phyloP scores from a whole-genome alignment of 768 basidiomycete genomes.

The Gloeopeniophorella convolvens region DNA sequence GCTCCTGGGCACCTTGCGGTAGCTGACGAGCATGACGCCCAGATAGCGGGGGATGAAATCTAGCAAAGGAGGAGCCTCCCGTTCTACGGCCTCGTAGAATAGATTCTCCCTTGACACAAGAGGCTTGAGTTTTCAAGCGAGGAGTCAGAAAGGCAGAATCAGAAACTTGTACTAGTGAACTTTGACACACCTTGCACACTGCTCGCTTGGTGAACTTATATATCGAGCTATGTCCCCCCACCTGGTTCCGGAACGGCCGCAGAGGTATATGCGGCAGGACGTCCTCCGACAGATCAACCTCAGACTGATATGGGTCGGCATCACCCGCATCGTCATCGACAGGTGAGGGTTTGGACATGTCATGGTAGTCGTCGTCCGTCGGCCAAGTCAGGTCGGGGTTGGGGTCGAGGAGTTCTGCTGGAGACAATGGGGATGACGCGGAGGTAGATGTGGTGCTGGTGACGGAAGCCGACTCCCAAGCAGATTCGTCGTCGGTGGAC shows the following conservation, averaged over 20 bases:
- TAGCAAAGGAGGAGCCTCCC: constrained; percentile 85
- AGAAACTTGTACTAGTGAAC: constrained; percentile 24
- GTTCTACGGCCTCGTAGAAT: constrained; percentile 96
- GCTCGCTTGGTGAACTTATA: constrained; percentile 97
- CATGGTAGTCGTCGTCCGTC: constrained; percentile 31
- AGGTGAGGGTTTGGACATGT: constrained; percentile 3
- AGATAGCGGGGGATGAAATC: constrained; percentile 97
- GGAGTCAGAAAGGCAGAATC: constrained; percentile 1
- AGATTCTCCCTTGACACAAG: constrained; percentile 95
- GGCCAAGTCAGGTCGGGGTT: constrained; percentile 26
- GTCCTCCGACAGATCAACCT: constrained; percentile 43
- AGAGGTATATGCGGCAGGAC: constrained; percentile 84
- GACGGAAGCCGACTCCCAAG: constrained; percentile 66
- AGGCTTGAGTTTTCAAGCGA: constrained; percentile 45
- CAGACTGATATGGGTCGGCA: constrained; percentile 33
- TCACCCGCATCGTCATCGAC: constrained; percentile 17
- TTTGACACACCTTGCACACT: constrained; percentile 97
- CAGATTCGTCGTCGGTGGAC: constrained; percentile 73
- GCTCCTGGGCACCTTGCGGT: constrained; percentile 57
- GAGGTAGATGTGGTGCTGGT: constrained; percentile 58
- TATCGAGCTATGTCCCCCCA: constrained; percentile 94
- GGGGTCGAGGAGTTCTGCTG: constrained; percentile 28
- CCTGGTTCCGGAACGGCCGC: constrained; percentile 94
- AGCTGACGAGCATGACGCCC: constrained; percentile 97
- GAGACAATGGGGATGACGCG: constrained; percentile 34